A percentile compares a stretch with the other conserved stretches of the same genome.
Evolutionary conservation across 768 basidiomycete species (phyloP).

Genomic region (Xerocomus brunneocitrinus): DNA sequence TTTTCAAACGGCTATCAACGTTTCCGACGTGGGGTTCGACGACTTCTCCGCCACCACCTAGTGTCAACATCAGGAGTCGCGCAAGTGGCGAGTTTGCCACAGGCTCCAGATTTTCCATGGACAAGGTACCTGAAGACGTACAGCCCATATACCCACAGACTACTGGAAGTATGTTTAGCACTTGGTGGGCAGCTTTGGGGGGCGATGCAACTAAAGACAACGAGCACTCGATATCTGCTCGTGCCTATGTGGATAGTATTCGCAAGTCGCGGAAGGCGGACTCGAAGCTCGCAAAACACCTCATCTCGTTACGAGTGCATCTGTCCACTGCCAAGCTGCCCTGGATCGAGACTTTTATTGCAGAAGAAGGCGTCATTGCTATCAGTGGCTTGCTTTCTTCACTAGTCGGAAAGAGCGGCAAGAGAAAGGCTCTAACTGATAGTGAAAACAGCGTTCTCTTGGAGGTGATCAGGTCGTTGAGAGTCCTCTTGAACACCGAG

Average conservation of each 20-base stretch:
- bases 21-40: slow-evolving; percentile 51
- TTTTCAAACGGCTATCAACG: slow-evolving; percentile 66
- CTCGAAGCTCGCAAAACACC: slow-evolving; percentile 63
- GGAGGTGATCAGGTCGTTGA: slow-evolving; percentile 74
- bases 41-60: slow-evolving; percentile 31
- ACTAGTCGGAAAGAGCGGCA: slow-evolving; percentile 66
- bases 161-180: slow-evolving; percentile 73
- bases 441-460: slow-evolving; percentile 62
- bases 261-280: slow-evolving; percentile 51
- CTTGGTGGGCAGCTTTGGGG: slow-evolving; percentile 72
- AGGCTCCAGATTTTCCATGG: slow-evolving; percentile 17
- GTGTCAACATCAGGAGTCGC: slow-evolving; percentile 27
- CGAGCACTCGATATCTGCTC: slow-evolving; percentile 46
- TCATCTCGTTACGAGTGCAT: slow-evolving; percentile 80
- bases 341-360: slow-evolving; percentile 73
- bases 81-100: slow-evolving; percentile 38
- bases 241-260: slow-evolving; percentile 61
- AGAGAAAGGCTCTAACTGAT: slow-evolving; percentile 56
- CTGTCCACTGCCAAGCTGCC: slow-evolving; percentile 75
- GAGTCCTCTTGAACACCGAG: slow-evolving; percentile 81
- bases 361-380: slow-evolving; percentile 60
- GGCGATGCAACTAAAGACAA: slow-evolving; percentile 37
- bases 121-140: slow-evolving; percentile 27
- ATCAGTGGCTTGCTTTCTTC: slow-evolving; percentile 54
- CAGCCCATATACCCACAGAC: slow-evolving; percentile 54